A percentile compares a stretch with the other conserved stretches of the same genome.
Evolutionary conservation across 2,329 filamentous ascomycete species (phyloP).

Genomic region (Calonectria crousiana): DNA sequence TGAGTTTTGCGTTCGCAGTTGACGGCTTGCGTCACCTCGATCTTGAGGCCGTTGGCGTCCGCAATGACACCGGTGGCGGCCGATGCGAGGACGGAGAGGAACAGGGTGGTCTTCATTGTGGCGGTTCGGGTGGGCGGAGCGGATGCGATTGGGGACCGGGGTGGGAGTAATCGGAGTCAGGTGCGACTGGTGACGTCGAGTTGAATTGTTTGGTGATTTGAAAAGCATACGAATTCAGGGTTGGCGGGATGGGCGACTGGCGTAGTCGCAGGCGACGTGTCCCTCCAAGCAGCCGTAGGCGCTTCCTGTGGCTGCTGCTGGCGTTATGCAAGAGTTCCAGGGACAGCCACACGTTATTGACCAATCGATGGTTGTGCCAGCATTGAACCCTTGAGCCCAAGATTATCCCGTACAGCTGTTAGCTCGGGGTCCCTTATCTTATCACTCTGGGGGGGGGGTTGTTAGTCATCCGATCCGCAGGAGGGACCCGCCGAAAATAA

Average conservation of each 20-base stretch:
- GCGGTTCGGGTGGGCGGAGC: conserved; percentile 29
- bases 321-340: conserved; percentile 11
- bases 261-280: conserved; percentile 39
- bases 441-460: background rate
- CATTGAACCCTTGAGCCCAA: background rate
- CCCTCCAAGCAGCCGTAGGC: conserved; percentile 27
- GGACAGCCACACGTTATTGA: conserved; percentile 17
- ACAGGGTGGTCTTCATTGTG: conserved; percentile 63
- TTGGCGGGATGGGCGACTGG: conserved; percentile 25
- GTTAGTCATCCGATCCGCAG: background rate
- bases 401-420: background rate
- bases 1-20: conserved; percentile 84
- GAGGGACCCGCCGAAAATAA: background rate
- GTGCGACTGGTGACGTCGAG: conserved; percentile 40
- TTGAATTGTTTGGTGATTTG: conserved; percentile 29
- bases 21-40: conserved; percentile 80
- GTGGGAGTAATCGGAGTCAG: conserved; percentile 22
- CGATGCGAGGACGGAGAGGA: conserved; percentile 65
- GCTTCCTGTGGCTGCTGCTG: conserved; percentile 9
- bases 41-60: conserved; percentile 71
- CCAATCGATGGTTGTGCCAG: conserved; percentile 25
- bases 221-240: conserved; percentile 30
- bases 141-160: conserved; percentile 14
- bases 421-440: conserved; percentile 11
- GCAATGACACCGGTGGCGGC: conserved; percentile 64